Base-by-base conservation (phyloP, 306 rosid species). In the Acmispon strigosus region DNA sequence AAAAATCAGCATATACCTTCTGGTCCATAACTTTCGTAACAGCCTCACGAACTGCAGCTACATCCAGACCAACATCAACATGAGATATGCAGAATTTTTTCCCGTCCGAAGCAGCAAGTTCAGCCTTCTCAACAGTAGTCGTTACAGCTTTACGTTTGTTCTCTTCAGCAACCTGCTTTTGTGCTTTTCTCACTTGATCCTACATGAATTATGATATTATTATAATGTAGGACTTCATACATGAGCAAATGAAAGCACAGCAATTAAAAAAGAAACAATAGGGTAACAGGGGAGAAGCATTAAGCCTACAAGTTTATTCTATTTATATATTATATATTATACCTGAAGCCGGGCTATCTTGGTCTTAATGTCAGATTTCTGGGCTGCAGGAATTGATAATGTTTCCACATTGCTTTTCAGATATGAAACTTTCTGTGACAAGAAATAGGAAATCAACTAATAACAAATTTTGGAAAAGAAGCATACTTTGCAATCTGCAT, bases 31-130 rank as follows among this genome's bases (percentile, higher is more conserved):
- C 90, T 81, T 81, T 87, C 61, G 80, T 55, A 71, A 91, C 99
- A 32, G 99, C 99, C 86, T 95, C 99, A 12, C 99, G 97, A 60
- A 95, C 96, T n/a, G 99, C 99, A 3, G 88, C 85, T 4, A 62
- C 89, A 85, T 95, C 99, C 72, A 91, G 78, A 70, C 99, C 99
- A 71, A 95, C 97, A 59, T 89, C 70, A 50, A 95, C 96, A 9
- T 62, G 80, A 77, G 96, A 86, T 72, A 95, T 62, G 69, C 96
- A 95, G 78, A 86, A 95, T 4, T 79, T 24, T 81, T 85, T 89
- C 56, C 96, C 92, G 20, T 83, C 77, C 13, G 90, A 87, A 43
- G 86, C 77, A 60, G 95, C 97, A 54, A 70, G 74, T 24, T 89
- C 95, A 34, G 97, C 99, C 70, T 81, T 73, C 84, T 87, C 92